Base-by-base conservation (phyloP, 192 early-diverging fungal species). In the Backusella mclennaniae region DNA sequence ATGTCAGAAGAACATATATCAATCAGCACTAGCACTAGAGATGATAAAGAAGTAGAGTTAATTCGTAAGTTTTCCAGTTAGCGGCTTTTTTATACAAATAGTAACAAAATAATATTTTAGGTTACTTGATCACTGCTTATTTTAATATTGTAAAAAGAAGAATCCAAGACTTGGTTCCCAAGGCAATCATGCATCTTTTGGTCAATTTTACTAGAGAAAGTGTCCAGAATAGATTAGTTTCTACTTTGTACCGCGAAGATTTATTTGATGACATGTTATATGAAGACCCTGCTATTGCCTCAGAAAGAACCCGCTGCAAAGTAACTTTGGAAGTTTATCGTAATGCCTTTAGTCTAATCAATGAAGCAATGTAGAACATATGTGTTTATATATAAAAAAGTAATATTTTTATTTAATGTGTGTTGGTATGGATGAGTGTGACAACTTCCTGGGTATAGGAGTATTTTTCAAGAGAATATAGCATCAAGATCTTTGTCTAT, bases 141-240 rank as follows among this genome's bases (percentile, higher is more conserved):
- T 94, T 94, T 76, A 84, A 86, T 59, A 90, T 94, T 75, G 91
- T 92, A 39, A 89, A 91, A 75, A 93, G 92, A 82, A 87, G 90
- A 15, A 88, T 93, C 63, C 90, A 91, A 78, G 93, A 94, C 63
- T 70, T 90, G 71, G 92, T 94, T 9, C 93, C 93, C 36, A 94
- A 94, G 82, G 90, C 93, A 2, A 87, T 94, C 68, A 94, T 94
- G 93, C 92, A 94, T 66, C 75, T 93, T 66, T 79, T 94, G 63
- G 93, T 94, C 69, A 93, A 93, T 72, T 83, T 87, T 75, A 88
- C 88, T 49, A 86, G 91, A 76, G 88, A 94, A 74, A 75, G 83
- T 19, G 87, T 93, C 67, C 93, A 94, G 80, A 94, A 90, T 82
- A 86, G 91, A 12, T 75, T 94, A 39, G 93, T 94, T 4, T 85